Base-by-base conservation (phyloP, 257 asterid genomes). In the Scutellaria minor region DNA sequence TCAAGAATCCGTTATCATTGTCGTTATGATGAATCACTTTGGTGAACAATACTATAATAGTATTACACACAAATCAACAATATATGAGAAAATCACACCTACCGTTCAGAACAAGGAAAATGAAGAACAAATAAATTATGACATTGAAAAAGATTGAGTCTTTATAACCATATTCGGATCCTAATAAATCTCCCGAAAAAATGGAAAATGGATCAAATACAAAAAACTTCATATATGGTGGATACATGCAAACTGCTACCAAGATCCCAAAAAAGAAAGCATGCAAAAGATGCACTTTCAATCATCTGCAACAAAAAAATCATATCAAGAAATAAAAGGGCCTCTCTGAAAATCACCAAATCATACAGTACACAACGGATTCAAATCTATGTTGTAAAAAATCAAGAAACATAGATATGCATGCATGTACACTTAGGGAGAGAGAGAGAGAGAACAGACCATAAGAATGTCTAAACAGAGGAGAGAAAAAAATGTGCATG, bases 401-500 rank as follows among this genome's bases (percentile, higher is more conserved):
- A 66, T 27, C 79, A 76, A 72, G 75, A 76, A 74, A 58, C 35
- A 18, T 35, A 18, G 11, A 52, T 9, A 62, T 9, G 48, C 1
- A 46, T 6, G 18, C 6, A 24, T 20, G 22, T 6, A 58, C 50
- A 67, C 6, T 24, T 3, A 58, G 50, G 20, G 63, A 41, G 74
- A 9, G 66, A 12, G 64, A 10, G 50, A 53, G 70, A 70, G 20
- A 62, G 1, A 22, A 7, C 12, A 74, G 40, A 76, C 80, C 70
- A 79, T 54, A 27, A 37, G 39, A 64, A 65, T 68, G 20, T 56
- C 5, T 27, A 52, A 39, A 61, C 7, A n/a, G 64, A 15, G 27
- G 79, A 61, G 52, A 52, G 63, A 80, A 71, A 79, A 63, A 72
- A 76, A 76, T 75, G 68, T 74, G 55, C 69, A 18, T 54, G 39